Evolutionary conservation across 495 filamentous ascomycete species (phyloP).

Genomic region (Thermothielavioides terrestris): DNA sequence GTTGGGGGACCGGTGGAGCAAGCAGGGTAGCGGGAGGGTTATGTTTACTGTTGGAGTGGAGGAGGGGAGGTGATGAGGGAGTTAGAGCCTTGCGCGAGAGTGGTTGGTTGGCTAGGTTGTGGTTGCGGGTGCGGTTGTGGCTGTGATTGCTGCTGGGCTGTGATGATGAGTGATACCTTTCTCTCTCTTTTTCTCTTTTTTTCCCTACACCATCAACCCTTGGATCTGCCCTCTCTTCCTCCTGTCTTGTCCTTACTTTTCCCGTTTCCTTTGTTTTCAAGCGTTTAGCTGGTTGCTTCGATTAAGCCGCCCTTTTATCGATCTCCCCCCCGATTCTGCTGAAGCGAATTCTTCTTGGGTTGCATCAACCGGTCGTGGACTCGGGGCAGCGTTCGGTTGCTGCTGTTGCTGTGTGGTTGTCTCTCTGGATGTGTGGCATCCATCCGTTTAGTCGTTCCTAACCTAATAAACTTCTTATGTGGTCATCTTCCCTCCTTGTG

Average conservation of each 20-base stretch:
- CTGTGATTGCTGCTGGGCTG: not conserved
- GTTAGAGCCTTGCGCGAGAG: constrained; percentile 6
- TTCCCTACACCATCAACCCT: not conserved
- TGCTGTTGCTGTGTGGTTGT: too few relatives aligned
- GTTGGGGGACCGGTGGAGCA: not conserved
- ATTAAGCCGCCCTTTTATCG: too few relatives aligned
- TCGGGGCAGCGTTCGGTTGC: too few relatives aligned
- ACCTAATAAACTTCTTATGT: too few relatives aligned
- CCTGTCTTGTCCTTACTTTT: not conserved
- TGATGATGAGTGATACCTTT: constrained; percentile 17
- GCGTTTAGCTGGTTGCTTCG: too few relatives aligned
- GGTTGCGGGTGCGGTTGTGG: not conserved
- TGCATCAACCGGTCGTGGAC: too few relatives aligned
- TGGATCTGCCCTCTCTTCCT: not conserved
- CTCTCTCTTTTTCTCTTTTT: not conserved
- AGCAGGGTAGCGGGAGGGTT: not conserved
- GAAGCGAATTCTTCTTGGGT: too few relatives aligned
- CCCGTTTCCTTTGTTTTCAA: not conserved
- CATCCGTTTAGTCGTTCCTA: too few relatives aligned
- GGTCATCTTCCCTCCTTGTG: too few relatives aligned
- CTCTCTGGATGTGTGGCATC: too few relatives aligned
- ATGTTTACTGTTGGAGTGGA: not conserved
- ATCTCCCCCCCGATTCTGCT: too few relatives aligned
- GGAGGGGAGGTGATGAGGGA: not conserved
- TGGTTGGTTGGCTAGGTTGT: not conserved